Percentiles rank a stretch among this genome's conserved stretches.
Evolutionary conservation across 2,329 filamentous ascomycete species (phyloP).

Genomic region (Exophiala xenobiotica): DNA sequence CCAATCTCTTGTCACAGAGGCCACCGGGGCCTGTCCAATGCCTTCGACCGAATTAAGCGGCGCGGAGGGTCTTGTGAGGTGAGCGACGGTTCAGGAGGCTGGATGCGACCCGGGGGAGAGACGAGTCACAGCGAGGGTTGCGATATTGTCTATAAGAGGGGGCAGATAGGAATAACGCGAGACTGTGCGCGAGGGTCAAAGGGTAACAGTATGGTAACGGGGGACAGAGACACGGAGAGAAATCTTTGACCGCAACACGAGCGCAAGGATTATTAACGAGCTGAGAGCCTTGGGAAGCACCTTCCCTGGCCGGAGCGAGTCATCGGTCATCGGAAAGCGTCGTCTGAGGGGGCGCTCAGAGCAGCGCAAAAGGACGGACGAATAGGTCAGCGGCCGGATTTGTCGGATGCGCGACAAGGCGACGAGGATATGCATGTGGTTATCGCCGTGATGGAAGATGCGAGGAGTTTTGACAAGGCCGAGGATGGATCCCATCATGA

Average conservation of each 20-base stretch:
- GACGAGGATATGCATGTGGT: slow-evolving; percentile 21
- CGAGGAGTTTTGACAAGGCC: slow-evolving; percentile 11
- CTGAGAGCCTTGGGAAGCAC: background rate
- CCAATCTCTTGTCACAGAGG: slow-evolving; percentile 9
- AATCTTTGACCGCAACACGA: background rate
- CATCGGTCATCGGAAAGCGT: slow-evolving; percentile 8
- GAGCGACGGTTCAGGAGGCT: background rate
- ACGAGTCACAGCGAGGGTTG: background rate
- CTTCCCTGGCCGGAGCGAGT: slow-evolving; percentile 2
- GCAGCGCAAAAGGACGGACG: slow-evolving; percentile 3
- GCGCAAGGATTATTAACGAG: slow-evolving; percentile 2
- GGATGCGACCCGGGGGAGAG: background rate
- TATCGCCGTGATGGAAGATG: slow-evolving; percentile 12
- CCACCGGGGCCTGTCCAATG: background rate
- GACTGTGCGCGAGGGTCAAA: background rate
- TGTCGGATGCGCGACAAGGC: slow-evolving; percentile 27
- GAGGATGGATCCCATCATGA: background rate
- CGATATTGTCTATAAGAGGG: background rate
- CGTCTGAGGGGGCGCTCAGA: slow-evolving; percentile 2
- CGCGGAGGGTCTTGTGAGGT: background rate
- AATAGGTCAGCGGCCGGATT: slow-evolving; percentile 25
- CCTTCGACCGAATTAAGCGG: background rate
- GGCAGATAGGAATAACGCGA: background rate
- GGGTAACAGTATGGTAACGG: background rate
- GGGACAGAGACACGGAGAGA: background rate